Conservation (phyloP, 169 alveolate species). For the Plasmodium chabaudi region DNA sequence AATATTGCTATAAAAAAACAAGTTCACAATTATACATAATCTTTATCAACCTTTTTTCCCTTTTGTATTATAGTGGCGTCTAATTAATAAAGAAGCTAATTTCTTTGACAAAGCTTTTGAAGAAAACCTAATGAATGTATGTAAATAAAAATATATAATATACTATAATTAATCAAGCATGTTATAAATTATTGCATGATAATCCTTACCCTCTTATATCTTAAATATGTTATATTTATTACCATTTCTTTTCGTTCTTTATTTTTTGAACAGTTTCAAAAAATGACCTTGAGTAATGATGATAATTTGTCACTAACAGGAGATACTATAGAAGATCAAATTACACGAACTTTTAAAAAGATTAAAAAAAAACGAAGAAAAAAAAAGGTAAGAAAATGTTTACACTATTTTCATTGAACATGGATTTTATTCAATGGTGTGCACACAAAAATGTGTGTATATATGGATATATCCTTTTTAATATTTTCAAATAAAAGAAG, state of each 20-base stretch:
- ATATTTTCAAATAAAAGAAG: neutral
- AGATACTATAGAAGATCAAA: constrained; percentile 45
- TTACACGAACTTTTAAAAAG: constrained; percentile 40
- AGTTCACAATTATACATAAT: no score
- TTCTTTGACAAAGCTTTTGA: constrained; percentile 71
- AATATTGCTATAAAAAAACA: no score
- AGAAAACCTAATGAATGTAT: constrained; percentile 64
- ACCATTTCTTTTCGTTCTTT: constrained; percentile 4
- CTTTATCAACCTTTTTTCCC: neutral
- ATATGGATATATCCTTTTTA: neutral
- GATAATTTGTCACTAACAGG: constrained; percentile 36
- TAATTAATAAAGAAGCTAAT: constrained; percentile 68
- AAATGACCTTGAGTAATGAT: constrained; percentile 53
- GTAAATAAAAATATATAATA: neutral
- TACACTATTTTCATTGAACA: no score
- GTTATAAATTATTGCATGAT: neutral
- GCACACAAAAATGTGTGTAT: neutral
- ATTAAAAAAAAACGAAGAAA: constrained; percentile 57
- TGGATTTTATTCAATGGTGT: neutral
- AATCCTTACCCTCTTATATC: neutral
- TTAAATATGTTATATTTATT: neutral
- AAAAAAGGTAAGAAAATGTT: constrained; percentile 14
- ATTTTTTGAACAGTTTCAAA: constrained; percentile 63
- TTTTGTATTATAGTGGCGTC: constrained; percentile 58
- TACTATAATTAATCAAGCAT: neutral